phyloP scores from a whole-genome alignment of 345 rosid genomes.

The Murraya koenigii region DNA sequence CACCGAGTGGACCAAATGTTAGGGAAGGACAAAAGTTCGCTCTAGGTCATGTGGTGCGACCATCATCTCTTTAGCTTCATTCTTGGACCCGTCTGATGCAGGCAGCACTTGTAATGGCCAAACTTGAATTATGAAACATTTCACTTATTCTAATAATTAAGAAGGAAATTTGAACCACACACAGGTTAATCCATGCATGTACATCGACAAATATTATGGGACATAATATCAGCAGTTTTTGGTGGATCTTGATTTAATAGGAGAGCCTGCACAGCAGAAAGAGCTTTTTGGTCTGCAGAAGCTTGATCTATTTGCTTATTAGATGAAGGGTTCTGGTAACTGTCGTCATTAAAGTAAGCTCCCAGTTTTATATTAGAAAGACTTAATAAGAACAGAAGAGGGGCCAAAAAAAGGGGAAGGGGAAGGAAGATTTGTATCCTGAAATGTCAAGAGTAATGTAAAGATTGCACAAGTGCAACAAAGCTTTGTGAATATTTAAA shows the following conservation, averaged over 20 bases:
- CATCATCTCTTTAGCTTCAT: slow-evolving; percentile 71
- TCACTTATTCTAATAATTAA: background rate
- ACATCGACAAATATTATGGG: background rate
- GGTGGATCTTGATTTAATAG: slow-evolving; percentile 69
- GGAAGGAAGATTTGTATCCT: too few relatives aligned
- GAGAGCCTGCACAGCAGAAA: slow-evolving; percentile 72
- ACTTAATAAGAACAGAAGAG: too few relatives aligned
- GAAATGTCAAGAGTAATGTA: too few relatives aligned
- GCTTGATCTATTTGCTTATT: slow-evolving; percentile 93
- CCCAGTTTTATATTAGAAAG: background rate
- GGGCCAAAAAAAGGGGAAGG: too few relatives aligned
- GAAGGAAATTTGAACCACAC: background rate
- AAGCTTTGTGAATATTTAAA: too few relatives aligned
- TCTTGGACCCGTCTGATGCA: slow-evolving; percentile 59
- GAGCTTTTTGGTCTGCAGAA: slow-evolving; percentile 57
- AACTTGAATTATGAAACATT: slow-evolving; percentile 32
- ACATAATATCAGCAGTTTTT: slow-evolving; percentile 55
- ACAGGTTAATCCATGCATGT: background rate
- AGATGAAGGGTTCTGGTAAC: slow-evolving; percentile 92
- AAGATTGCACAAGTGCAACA: too few relatives aligned
- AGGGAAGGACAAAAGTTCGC: slow-evolving; percentile 78
- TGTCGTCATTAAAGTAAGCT: slow-evolving; percentile 23
- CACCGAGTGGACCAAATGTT: slow-evolving; percentile 74
- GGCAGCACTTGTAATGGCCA: slow-evolving; percentile 69
- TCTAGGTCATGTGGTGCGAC: slow-evolving; percentile 79